A percentile compares a stretch with the other conserved stretches of the same genome.
Evolutionary conservation across 176 grass and related monocot genomes (phyloP).

Genomic region (Oryza officinalis): DNA sequence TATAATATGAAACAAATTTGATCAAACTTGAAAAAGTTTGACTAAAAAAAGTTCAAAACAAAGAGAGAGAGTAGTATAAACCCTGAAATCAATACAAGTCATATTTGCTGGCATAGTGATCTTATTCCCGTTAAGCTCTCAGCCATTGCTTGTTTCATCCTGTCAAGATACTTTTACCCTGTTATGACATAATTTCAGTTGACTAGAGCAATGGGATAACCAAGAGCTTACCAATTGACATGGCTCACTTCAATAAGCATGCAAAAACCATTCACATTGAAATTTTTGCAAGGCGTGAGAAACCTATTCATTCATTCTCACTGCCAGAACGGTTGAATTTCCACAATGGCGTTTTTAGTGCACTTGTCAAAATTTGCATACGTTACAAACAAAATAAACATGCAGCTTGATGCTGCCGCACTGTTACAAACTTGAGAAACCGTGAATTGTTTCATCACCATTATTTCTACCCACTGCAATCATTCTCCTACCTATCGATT

Average conservation of each 20-base stretch:
- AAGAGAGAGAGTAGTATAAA: no score
- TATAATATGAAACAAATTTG: no score
- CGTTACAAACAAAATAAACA: conserved; percentile 34
- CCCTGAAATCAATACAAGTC: not conserved
- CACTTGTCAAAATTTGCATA: conserved; percentile 42
- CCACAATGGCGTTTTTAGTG: not conserved
- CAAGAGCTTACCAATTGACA: not conserved
- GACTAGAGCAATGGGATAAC: not conserved
- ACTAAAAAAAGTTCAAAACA: no score
- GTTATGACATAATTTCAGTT: not conserved
- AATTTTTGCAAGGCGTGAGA: not conserved
- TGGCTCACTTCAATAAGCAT: not conserved
- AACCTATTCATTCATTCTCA: conserved; percentile 2
- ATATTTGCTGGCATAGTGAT: not conserved
- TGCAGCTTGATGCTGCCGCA: not conserved
- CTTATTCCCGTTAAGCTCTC: not conserved
- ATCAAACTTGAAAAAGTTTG: no score
- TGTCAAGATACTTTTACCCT: not conserved
- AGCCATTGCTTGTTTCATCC: not conserved
- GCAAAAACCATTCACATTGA: not conserved
- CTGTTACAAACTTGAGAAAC: conserved; percentile 36
- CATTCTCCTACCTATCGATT: conserved; percentile 19
- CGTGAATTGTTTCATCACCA: not conserved
- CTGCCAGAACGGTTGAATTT: conserved; percentile 30
- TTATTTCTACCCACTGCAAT: conserved; percentile 38